Base-by-base conservation (phyloP, 2,329 filamentous ascomycete genomes). In the Penicillium sp. region DNA sequence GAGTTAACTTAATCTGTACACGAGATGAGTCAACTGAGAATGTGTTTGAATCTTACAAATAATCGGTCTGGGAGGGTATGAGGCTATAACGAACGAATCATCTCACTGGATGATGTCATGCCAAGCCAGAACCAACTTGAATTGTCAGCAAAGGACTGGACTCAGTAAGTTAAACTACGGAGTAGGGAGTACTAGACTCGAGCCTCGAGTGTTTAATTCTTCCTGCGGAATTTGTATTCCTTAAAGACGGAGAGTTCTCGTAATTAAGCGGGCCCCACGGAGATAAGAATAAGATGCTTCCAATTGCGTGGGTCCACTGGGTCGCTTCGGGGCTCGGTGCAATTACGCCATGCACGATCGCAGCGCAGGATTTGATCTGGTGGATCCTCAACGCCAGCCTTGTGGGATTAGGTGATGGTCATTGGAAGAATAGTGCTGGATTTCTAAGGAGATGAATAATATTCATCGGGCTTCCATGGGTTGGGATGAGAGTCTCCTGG, bases 381-480 rank as follows among this genome's bases (percentile, higher is more conserved):
- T 20, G 20, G 20, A 20, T 20, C 50, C 50, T n/a, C 5, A 20
- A 34, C 15, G 15, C n/a, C 35, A 28, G 37, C 35, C 15, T 14
- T 42, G 25, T 20, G 15, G 6, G 6, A 14, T 12, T 25, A 17
- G 12, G 45, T 10, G 31, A 39, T 31, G 17, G 5, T 38, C 35
- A 39, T 52, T 52, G 49, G 49, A 28, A 8, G 10, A 17, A 12
- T 2, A 20, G 15, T 28, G 20, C 20, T 49, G 31, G 45, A 39
- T 52, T 39, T 41, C 35, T 41, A 39, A 52, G 12, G 35, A 38
- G 49, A 52, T 52, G 34, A 52, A 52, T 39, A 52, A 52, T 52
- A 38, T 17, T 5, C n/a, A 49, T n/a, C n/a, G 43, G 43, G 17
- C 25, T 35, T 20, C 45, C 28, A 49, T 20, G 45, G 45, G 4